Evolutionary conservation across 164 flowering plant genomes (phyloP).

Genomic region (Stephania yunnanensis): DNA sequence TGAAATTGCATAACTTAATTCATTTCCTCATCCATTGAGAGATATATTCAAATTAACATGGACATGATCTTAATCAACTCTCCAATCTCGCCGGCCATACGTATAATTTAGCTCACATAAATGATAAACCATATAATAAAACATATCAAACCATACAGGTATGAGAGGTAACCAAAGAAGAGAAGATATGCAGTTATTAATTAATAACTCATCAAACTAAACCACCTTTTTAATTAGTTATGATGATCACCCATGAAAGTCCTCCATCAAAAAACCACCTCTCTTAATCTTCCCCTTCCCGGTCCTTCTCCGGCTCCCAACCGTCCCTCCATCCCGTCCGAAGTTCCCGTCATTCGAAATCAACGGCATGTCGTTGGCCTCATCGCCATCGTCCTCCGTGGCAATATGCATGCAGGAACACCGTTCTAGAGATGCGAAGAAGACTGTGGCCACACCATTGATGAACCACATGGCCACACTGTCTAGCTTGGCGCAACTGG

Average conservation of each 20-base stretch:
- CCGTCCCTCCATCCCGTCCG: constrained; percentile 13
- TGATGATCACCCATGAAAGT: constrained; percentile 13
- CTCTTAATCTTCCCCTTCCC: constrained; percentile 44
- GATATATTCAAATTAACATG: background rate
- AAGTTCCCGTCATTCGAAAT: constrained; percentile 43
- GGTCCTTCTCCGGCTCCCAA: constrained; percentile 21
- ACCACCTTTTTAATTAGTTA: background rate
- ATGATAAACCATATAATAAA: background rate
- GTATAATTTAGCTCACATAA: background rate
- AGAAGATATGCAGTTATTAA: background rate
- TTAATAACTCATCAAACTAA: background rate
- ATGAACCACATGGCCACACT: constrained; percentile 71
- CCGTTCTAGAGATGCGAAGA: constrained; percentile 63
- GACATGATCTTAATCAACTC: background rate
- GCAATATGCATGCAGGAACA: constrained; percentile 70
- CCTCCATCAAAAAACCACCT: constrained; percentile 18
- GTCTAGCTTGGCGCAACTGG: constrained; percentile 42
- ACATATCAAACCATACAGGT: background rate
- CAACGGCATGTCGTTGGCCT: constrained; percentile 49
- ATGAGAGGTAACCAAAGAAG: background rate
- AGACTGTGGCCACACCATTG: constrained; percentile 49
- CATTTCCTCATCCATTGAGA: background rate
- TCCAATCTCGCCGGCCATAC: constrained; percentile 1
- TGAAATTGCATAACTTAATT: no score
- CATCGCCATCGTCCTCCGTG: constrained; percentile 52